Percentiles rank a stretch among this genome's conserved stretches.
These are phyloP conservation scores for Cicer bijugum DNA, from an alignment of 306 rosid genomes.

Conservation along the genomic window DNA sequence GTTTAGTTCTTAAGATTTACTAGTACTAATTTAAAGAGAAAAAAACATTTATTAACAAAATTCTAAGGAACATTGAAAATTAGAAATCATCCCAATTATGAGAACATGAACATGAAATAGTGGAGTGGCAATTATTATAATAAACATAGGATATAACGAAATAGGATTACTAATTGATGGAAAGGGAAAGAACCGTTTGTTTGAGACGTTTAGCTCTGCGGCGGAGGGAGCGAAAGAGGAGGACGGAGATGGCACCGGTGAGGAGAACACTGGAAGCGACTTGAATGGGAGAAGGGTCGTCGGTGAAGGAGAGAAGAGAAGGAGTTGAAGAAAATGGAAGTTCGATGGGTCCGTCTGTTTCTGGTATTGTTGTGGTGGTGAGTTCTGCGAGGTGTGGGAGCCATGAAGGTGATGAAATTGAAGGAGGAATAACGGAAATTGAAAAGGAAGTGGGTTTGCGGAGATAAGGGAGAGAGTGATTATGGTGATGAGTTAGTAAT, in stretches of 20 bases:
- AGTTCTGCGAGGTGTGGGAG: conserved; percentile 55
- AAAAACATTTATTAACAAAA: neutral
- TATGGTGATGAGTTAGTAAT: neutral
- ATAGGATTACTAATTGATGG: neutral
- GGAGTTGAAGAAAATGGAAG: conserved; percentile 57
- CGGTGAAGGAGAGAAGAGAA: conserved; percentile 70
- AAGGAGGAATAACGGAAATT: conserved; percentile 48
- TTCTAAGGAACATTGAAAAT: neutral
- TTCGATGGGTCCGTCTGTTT: conserved; percentile 71
- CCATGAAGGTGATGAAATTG: conserved; percentile 42
- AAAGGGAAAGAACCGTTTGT: conserved; percentile 56
- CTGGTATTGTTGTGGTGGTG: conserved; percentile 36
- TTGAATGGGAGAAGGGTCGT: conserved; percentile 81
- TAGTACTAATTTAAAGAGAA: too few relatives aligned
- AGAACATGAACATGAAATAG: neutral
- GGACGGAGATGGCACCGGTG: conserved; percentile 78
- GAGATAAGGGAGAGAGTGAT: conserved; percentile 33
- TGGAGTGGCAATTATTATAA: neutral
- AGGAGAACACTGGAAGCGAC: conserved; percentile 88
- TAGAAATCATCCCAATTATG: neutral
- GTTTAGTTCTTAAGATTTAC: too few relatives aligned
- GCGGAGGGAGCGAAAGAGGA: conserved; percentile 86
- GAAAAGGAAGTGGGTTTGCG: conserved; percentile 53
- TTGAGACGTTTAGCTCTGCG: conserved; percentile 89
- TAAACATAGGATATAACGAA: neutral